Evolutionary conservation across 140 eudicot genomes (phyloP).

Genomic region (Anethum foeniculum): DNA sequence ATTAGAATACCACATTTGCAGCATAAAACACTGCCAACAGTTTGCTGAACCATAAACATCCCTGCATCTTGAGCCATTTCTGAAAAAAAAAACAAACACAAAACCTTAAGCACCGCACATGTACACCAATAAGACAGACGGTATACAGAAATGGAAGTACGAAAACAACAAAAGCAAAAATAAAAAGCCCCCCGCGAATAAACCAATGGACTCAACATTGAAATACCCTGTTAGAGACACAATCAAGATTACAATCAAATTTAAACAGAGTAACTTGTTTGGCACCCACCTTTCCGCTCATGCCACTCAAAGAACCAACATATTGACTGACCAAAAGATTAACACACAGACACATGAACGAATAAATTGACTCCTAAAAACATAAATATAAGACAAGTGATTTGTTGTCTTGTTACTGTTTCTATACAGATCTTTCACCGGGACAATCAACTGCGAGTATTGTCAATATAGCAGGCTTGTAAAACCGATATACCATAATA

Average conservation of each 20-base stretch:
- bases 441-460: too few relatives aligned
- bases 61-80: constrained; percentile 12
- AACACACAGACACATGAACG: too few relatives aligned
- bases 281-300: neutral
- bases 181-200: neutral
- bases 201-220: neutral
- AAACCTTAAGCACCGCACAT: neutral
- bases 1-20: constrained; percentile 14
- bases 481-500: neutral
- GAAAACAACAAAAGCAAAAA: neutral
- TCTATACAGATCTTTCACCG: too few relatives aligned
- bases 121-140: neutral
- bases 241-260: neutral
- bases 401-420: too few relatives aligned
- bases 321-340: too few relatives aligned
- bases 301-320: too few relatives aligned
- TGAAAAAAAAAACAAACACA: neutral
- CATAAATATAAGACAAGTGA: too few relatives aligned
- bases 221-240: neutral
- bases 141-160: neutral
- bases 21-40: constrained; percentile 7
- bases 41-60: constrained; percentile 12
- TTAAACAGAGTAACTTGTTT: neutral
- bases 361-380: too few relatives aligned
- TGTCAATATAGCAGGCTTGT: neutral